A percentile compares a stretch with the other conserved stretches of the same genome.
These are phyloP conservation scores for Pseudomonodictys pantanalensis DNA, from an alignment of 495 filamentous ascomycete genomes.

Conservation along the genomic window DNA sequence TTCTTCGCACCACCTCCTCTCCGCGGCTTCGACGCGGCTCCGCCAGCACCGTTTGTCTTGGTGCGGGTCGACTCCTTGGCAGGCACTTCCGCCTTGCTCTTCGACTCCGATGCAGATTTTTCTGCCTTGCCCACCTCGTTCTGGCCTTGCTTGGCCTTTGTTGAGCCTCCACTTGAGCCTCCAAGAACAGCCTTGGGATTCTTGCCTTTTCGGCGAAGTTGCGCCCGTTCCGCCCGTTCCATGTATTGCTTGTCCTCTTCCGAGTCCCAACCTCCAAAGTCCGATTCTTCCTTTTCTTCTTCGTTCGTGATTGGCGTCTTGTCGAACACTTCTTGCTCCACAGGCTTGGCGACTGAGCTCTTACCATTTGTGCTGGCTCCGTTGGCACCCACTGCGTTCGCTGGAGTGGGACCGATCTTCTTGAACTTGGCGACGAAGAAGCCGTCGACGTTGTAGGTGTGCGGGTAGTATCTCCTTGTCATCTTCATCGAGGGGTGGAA, in stretches of 20 bases:
- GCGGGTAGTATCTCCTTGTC: conserved; percentile 88
- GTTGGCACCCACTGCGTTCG: conserved; percentile 48
- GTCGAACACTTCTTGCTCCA: conserved; percentile 41
- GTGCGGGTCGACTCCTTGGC: conserved; percentile 5
- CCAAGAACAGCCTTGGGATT: conserved; percentile 54
- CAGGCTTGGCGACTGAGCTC: conserved; percentile 28
- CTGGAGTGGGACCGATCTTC: conserved; percentile 75
- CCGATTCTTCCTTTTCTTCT: conserved; percentile 47
- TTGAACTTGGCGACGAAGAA: conserved; percentile 98
- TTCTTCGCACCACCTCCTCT: conserved; percentile 14
- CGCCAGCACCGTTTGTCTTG: too few relatives aligned
- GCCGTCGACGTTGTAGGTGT: conserved; percentile 93
- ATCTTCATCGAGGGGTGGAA: conserved; percentile 83
- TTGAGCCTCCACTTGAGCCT: too few relatives aligned
- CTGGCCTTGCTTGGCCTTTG: conserved; percentile 34
- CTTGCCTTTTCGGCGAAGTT: conserved; percentile 62
- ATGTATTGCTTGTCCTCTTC: conserved; percentile 60
- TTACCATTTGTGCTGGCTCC: conserved; percentile 29
- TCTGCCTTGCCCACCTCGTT: conserved; percentile 6
- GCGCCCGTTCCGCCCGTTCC: conserved; percentile 56
- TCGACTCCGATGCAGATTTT: not conserved
- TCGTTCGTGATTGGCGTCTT: conserved; percentile 51
- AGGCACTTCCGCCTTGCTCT: not conserved
- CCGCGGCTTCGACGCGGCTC: conserved; percentile 10
- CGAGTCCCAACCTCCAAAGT: conserved; percentile 65